Conservation (phyloP, 1,139 yeast species). For the Hansenula sp. region DNA sequence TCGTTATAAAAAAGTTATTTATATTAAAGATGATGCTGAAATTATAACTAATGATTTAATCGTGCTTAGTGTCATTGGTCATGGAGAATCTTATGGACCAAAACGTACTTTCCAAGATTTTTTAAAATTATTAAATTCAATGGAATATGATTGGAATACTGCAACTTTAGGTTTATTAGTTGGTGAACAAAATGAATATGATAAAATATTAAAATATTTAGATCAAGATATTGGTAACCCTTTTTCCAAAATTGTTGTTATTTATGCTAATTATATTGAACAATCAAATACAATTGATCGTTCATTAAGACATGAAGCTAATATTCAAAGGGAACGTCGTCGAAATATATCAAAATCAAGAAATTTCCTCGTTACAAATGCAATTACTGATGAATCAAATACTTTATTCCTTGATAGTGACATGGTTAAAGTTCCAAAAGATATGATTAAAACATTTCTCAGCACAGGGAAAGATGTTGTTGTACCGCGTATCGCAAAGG, state of each 20-base stretch:
- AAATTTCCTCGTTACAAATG: conserved; percentile 26
- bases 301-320: conserved; percentile 15
- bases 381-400: conserved; percentile 24
- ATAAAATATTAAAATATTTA: conserved; percentile 6
- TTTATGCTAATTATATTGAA: conserved; percentile 22
- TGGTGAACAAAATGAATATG: conserved; percentile 15
- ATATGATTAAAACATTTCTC: conserved; percentile 13
- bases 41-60: conserved; percentile 11
- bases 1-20: conserved; percentile 11
- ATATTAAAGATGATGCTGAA: conserved; percentile 5
- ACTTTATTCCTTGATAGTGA: conserved; percentile 22
- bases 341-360: conserved; percentile 28
- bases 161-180: conserved; percentile 11
- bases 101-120: conserved; percentile 12
- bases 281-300: conserved; percentile 10
- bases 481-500: conserved; percentile 20
- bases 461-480: conserved; percentile 16
- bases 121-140: conserved; percentile 6
- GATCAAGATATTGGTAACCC: conserved; percentile 4
- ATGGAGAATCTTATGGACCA: conserved; percentile 13
- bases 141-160: conserved; percentile 11
- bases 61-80: conserved; percentile 12
- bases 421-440: conserved; percentile 16
- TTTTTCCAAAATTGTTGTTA: conserved; percentile 15
- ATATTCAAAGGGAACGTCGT: conserved; percentile 26